Evolutionary conservation across 768 basidiomycete genomes (phyloP), one percentile per base, ranked within the genome.

Genomic region (Serendipita indica): DNA sequence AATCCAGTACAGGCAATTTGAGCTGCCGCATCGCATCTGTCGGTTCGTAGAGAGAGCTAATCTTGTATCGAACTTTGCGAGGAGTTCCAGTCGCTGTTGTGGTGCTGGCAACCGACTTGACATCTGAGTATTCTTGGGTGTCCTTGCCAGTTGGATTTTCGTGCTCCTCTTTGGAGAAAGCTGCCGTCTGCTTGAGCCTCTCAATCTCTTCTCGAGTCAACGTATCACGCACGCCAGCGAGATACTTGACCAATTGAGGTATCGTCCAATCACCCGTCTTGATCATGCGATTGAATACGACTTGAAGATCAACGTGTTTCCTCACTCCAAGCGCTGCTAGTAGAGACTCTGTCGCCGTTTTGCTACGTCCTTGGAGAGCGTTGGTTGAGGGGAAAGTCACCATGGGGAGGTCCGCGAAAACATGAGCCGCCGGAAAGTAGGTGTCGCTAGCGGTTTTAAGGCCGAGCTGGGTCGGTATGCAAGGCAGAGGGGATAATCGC

Each of bases 241-340:
- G 78, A 68, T 99, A 96, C 66, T 83, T 85, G 57, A 84, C 78
- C 14, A 99, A 75, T 61, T 96, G 88, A 10, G 81, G 77, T 56
- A 85, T 82, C 1, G 84, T 86, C 92, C 91, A 93, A 63, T 88
- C 84, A 28, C 90, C 89, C 45, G 86, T 88, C 68, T 84, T 86
- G 63, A 89, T 80, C 86, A 89, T 87, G 68, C 88, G 89, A 58
- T 85, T 80, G 67, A 99, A 99, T n/a, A 99, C 78, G 2, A 96
- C 73, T 68, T 97, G 92, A 1, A 97, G 74, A 61, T 97, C 88
- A 4, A 97, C 90, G 62, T 93, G 91, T 67, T 82, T 89, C 16
- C 41, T 43, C 18, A 97, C 89, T 10, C 91, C 94, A 0, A 97
- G 71, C 1, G 76, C 78, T 28, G 79, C 72, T 3, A 91, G 69